Evolutionary conservation across 2,329 filamentous ascomycete species (phyloP).

Genomic region (Aspergillus fructus): DNA sequence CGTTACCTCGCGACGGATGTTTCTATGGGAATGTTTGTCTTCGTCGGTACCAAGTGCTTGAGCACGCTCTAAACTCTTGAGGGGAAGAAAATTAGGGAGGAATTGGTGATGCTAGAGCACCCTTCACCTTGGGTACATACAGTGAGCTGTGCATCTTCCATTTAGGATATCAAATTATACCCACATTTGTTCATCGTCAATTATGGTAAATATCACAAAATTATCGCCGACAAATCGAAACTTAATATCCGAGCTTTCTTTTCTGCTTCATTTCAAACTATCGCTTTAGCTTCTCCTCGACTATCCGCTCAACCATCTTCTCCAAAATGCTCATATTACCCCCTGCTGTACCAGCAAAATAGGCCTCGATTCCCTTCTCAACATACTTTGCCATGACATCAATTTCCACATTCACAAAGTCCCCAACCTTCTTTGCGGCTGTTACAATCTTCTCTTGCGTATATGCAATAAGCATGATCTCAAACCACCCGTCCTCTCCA

Average conservation of each 20-base stretch:
- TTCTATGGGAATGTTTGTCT: not conserved
- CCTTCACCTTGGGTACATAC: not conserved
- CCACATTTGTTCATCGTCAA: slow-evolving; percentile 9
- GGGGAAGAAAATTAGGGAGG: not conserved
- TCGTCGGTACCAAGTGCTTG: not conserved
- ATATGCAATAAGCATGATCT: slow-evolving; percentile 97
- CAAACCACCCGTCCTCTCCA: slow-evolving; percentile 74
- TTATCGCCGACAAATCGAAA: not conserved
- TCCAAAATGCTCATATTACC: slow-evolving; percentile 58
- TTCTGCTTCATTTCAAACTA: slow-evolving; percentile 11
- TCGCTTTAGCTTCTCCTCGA: slow-evolving; percentile 65
- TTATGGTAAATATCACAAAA: not conserved
- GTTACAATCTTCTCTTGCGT: slow-evolving; percentile 90
- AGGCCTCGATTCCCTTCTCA: slow-evolving; percentile 79
- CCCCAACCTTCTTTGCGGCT: slow-evolving; percentile 73
- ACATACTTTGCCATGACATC: slow-evolving; percentile 72
- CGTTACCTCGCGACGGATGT: not conserved
- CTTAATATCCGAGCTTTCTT: not conserved
- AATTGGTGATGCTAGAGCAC: not conserved
- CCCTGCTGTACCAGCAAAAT: slow-evolving; percentile 55
- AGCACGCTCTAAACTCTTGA: not conserved
- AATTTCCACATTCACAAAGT: slow-evolving; percentile 88
- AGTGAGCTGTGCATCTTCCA: not conserved
- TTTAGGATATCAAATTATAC: slow-evolving; percentile 17
- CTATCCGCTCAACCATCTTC: slow-evolving; percentile 71